Conservation (phyloP, 805 yeast species). For the Saturnispora hagleri region DNA sequence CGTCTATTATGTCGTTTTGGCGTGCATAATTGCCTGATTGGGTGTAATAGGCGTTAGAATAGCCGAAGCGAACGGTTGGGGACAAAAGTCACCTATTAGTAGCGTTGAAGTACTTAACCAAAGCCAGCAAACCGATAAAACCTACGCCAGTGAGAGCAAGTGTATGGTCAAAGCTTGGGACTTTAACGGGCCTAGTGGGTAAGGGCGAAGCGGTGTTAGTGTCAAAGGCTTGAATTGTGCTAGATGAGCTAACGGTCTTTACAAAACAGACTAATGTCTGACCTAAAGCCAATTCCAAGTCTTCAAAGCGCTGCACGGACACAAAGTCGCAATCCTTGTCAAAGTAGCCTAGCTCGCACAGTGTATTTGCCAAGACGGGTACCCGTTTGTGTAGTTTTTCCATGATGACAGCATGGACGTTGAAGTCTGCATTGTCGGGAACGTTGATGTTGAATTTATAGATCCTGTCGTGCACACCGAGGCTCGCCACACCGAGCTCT, state of each 20-base stretch:
- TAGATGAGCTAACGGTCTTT: not conserved
- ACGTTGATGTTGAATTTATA: constrained; percentile 19
- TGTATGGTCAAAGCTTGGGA: not conserved
- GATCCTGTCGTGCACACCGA: constrained; percentile 17
- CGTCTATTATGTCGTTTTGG: not conserved
- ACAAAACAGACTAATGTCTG: not conserved
- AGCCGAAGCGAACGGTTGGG: not conserved
- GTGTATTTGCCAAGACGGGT: not conserved
- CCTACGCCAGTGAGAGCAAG: not conserved
- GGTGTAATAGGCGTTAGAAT: not conserved
- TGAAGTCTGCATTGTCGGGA: constrained; percentile 4
- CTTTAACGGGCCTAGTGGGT: not conserved
- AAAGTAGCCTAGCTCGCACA: constrained; percentile 28
- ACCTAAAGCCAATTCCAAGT: constrained; percentile 24
- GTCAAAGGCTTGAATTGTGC: not conserved
- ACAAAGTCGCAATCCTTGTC: constrained; percentile 33
- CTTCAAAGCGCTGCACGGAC: constrained; percentile 27
- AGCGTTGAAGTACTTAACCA: not conserved
- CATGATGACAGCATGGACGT: constrained; percentile 9
- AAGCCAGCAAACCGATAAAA: not conserved
- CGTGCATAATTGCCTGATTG: not conserved
- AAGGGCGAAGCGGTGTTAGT: not conserved
- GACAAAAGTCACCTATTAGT: not conserved
- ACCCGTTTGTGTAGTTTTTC: constrained; percentile 9
- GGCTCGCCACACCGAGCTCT: constrained; percentile 13